Conservation (phyloP, 768 basidiomycete genomes). For the Auriscalpium vulgare region DNA sequence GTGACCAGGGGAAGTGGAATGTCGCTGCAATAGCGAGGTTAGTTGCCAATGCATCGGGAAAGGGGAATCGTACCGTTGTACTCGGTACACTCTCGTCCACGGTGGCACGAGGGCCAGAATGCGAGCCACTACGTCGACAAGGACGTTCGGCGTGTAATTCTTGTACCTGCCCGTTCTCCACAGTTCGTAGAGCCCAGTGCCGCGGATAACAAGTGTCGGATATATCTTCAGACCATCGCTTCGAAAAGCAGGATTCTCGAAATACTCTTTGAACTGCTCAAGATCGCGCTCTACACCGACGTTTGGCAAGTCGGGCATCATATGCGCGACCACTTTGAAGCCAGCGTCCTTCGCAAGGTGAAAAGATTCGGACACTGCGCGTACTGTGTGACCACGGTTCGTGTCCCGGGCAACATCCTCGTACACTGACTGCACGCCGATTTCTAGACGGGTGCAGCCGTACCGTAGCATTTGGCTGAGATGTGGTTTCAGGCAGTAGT, state of each 20-base stretch:
- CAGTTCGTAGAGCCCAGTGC: constrained; percentile 91
- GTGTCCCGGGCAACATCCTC: constrained; percentile 99
- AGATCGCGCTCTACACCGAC: constrained; percentile 96
- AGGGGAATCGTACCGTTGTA: constrained; percentile 61
- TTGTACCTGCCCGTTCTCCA: constrained; percentile 98
- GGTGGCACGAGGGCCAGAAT: constrained; percentile 96
- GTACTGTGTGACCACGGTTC: constrained; percentile 97
- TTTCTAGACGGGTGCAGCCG: constrained; percentile 96
- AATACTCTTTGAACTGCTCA: constrained; percentile 98
- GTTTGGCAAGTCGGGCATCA: constrained; percentile 99
- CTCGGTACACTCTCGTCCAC: constrained; percentile 97
- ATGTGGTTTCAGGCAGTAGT: constrained; percentile 96
- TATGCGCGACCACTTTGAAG: constrained; percentile 99
- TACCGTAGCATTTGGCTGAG: constrained; percentile 98
- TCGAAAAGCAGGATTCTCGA: constrained; percentile 96
- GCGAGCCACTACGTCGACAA: constrained; percentile 94
- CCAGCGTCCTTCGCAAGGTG: constrained; percentile 98
- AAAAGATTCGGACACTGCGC: constrained; percentile 93
- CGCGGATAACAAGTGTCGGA: constrained; percentile 95
- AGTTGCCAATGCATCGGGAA: neutral
- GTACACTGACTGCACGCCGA: constrained; percentile 98
- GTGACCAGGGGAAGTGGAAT: constrained; percentile 95
- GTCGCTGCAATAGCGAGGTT: constrained; percentile 45
- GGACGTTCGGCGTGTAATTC: constrained; percentile 98
- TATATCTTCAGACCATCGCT: constrained; percentile 98